Evolutionary conservation across 164 flowering plant genomes (phyloP), one percentile per base, ranked within the genome.

Genomic region (Annona squamosa): DNA sequence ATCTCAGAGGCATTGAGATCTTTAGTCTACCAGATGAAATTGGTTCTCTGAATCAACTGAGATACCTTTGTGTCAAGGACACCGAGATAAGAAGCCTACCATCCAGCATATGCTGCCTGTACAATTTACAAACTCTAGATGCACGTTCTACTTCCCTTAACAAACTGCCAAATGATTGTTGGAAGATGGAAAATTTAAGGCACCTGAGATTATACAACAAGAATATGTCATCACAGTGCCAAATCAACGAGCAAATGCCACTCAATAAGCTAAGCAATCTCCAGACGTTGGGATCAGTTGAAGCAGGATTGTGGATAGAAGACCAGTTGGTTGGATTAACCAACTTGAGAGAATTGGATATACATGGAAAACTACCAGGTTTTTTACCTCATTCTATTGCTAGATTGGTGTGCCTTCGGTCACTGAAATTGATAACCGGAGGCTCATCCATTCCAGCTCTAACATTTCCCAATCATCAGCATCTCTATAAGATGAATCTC

Each of bases 121-220:
- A 56, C 13, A 70, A 70, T 16, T 46, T 70, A 3, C 63, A 48
- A 18, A 56, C 46, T 3, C 63, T 68, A 2, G 3, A 5, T 2
- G 63, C 5, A 7, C 46, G 41, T 2, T 18, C 65, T 9, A 43
- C 47, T 66, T 46, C 41, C 67, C 1, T 56, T 67, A 10, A 5
- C 64, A 0, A 0, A 9, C 52, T 19, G 47, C 46, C 17, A 59
- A 56, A 26, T 41, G 65, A 7, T 7, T 42, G 56, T 42, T 65
- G 43, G 26, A 57, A 66, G 65, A 52, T 73, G 75, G 12, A 44
- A 41, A 42, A 73, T n/a, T n/a, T 66, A 56, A 73, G 75, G 4
- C 70, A 73, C 18, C 65, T 73, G 3, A 4, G 18, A n/a, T 6
- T 63, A 63, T 17, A 42, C 4, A 1, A 7, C 2, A 12, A 12